phyloP scores from a whole-genome alignment of 495 filamentous ascomycete species.

The Diplogelasinospora grovesii region DNA sequence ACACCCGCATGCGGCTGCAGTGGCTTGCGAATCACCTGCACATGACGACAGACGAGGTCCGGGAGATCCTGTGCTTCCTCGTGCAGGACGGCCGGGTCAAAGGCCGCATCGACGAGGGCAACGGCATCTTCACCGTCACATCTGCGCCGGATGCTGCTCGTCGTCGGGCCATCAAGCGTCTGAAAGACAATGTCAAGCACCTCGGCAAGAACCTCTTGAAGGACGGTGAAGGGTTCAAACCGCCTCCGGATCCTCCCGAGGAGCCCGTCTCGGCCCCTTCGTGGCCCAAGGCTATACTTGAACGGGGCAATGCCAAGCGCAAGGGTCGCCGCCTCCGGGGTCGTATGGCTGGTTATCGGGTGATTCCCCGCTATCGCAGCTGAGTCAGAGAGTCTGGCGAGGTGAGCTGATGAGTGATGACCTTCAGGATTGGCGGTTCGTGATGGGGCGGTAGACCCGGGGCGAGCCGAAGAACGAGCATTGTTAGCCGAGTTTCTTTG shows the following conservation, averaged over 20 bases:
- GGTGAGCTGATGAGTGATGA: too few species aligned
- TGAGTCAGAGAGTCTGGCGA: too few species aligned
- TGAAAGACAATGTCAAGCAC: constrained; percentile 59
- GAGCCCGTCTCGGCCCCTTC: too few species aligned
- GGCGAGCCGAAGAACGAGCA: too few species aligned
- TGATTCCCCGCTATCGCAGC: too few species aligned
- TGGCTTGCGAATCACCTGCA: constrained; percentile 83
- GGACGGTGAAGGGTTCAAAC: constrained; percentile 63
- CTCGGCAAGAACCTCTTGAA: constrained; percentile 62
- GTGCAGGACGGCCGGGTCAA: constrained; percentile 83
- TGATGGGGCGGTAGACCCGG: too few species aligned
- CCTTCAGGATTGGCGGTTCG: too few species aligned
- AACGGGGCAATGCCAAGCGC: too few species aligned
- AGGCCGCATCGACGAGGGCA: constrained; percentile 83
- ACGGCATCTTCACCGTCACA: constrained; percentile 74
- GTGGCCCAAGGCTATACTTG: too few species aligned
- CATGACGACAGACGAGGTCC: constrained; percentile 76
- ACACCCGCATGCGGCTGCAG: constrained; percentile 79
- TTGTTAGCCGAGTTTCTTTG: too few species aligned
- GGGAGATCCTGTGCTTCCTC: constrained; percentile 87
- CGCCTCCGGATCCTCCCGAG: constrained; percentile 1
- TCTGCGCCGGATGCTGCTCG: constrained; percentile 68
- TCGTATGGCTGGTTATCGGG: too few species aligned
- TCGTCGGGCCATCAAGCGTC: constrained; percentile 63
- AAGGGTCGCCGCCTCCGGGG: too few species aligned